A percentile compares a stretch with the other conserved stretches of the same genome.
phyloP scores from a whole-genome alignment of 164 flowering plant species.

The Liriodendron chinense region DNA sequence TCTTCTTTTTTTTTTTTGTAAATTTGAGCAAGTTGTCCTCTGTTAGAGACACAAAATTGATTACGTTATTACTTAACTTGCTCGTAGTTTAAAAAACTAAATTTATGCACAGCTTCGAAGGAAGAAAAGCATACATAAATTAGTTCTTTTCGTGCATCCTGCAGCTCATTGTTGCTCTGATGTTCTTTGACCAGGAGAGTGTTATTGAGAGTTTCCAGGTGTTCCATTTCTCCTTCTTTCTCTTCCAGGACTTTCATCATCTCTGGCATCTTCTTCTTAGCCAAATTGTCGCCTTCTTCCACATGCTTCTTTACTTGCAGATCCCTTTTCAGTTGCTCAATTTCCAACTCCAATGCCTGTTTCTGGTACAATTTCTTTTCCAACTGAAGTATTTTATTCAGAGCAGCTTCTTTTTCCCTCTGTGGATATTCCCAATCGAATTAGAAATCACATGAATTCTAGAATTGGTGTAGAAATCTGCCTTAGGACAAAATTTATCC shows the following conservation, averaged over 20 bases:
- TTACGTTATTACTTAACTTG: background rate
- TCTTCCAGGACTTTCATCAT: conserved; percentile 38
- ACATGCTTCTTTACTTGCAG: conserved; percentile 59
- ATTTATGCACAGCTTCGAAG: no score
- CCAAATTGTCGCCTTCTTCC: conserved; percentile 45
- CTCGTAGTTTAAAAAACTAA: background rate
- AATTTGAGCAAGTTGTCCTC: background rate
- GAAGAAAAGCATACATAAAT: conserved; percentile 34
- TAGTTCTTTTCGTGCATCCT: conserved; percentile 57
- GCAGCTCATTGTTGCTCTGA: conserved; percentile 22
- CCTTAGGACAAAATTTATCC: background rate
- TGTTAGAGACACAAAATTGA: background rate
- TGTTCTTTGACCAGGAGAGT: conserved; percentile 56
- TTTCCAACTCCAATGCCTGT: no score
- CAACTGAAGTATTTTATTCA: no score
- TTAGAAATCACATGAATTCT: no score
- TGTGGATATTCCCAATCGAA: no score
- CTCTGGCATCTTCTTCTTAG: conserved; percentile 33
- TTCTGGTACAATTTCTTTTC: no score
- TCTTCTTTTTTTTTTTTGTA: background rate
- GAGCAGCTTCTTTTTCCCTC: no score
- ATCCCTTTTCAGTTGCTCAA: conserved; percentile 60
- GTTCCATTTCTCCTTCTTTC: conserved; percentile 50
- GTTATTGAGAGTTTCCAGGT: conserved; percentile 37
- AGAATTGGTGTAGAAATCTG: background rate